These are phyloP conservation scores for Aspergillus pseudotamarii DNA, from an alignment of 2,329 filamentous ascomycete species.

Conservation along the genomic window DNA sequence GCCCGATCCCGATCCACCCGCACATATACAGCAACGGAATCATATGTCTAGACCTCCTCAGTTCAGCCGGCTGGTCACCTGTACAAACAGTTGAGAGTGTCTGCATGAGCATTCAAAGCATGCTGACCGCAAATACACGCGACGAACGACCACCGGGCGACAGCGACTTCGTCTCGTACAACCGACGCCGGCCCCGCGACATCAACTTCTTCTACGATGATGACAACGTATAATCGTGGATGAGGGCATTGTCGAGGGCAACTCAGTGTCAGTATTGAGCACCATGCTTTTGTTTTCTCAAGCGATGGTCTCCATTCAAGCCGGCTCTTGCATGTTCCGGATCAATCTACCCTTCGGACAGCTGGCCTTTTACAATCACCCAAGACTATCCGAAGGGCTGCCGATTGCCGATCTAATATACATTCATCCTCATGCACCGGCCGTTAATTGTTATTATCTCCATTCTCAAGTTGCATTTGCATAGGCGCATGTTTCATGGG, in stretches of 20 bases:
- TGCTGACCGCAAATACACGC: conserved; percentile 93
- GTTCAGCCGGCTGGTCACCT: conserved; percentile 86
- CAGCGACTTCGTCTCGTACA: conserved; percentile 81
- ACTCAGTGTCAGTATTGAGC: neutral
- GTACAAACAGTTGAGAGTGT: conserved; percentile 97
- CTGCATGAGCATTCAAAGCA: conserved; percentile 96
- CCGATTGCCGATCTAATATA: neutral
- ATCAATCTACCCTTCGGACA: neutral
- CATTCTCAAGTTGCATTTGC: conserved; percentile 1
- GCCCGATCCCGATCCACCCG: conserved; percentile 85
- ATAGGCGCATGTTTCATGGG: conserved; percentile 4
- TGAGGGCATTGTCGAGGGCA: neutral
- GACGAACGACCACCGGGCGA: conserved; percentile 89
- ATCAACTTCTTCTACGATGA: conserved; percentile 96
- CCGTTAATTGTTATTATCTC: neutral
- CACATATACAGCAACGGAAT: conserved; percentile 99
- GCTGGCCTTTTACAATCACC: neutral
- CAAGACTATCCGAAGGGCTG: neutral
- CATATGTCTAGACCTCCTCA: conserved; percentile 93
- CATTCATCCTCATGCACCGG: neutral
- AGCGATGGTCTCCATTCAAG: neutral
- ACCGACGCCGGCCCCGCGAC: conserved; percentile 78
- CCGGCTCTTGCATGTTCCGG: neutral
- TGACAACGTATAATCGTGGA: conserved; percentile 64
- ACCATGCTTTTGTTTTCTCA: neutral